Conservation (phyloP, 768 basidiomycete genomes). For the Panaeolus cyanescens region DNA sequence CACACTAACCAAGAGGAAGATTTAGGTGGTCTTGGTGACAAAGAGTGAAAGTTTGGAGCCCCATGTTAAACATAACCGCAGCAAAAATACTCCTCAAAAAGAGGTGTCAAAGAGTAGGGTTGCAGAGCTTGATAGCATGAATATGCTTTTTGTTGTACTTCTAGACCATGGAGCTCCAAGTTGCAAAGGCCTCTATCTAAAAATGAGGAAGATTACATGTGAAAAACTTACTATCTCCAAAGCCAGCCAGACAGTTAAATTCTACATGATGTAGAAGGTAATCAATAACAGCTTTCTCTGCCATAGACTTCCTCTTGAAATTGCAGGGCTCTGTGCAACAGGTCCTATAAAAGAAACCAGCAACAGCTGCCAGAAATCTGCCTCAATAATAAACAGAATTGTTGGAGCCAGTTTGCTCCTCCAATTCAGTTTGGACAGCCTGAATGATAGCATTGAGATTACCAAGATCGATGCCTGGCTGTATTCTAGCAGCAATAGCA, state of each 20-base stretch:
- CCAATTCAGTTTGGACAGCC: no score
- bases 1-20: background rate
- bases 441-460: no score
- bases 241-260: background rate
- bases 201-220: background rate
- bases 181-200: background rate
- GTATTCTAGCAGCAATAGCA: no score
- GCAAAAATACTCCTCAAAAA: background rate
- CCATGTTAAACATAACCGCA: conserved; percentile 4
- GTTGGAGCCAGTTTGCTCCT: no score
- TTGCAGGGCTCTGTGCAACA: background rate
- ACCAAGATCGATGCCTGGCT: no score
- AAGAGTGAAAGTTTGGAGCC: conserved; percentile 1
- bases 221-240: background rate
- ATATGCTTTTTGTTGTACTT: background rate
- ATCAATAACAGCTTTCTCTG: background rate
- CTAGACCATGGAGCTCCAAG: background rate
- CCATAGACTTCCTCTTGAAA: background rate
- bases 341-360: background rate
- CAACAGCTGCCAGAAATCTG: background rate
- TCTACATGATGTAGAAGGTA: background rate
- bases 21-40: background rate
- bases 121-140: background rate
- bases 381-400: background rate
- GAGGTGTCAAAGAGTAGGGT: background rate